A percentile compares a stretch with the other conserved stretches of the same genome.
phyloP scores from a whole-genome alignment of 805 yeast genomes.

The Starmera amethionina region DNA sequence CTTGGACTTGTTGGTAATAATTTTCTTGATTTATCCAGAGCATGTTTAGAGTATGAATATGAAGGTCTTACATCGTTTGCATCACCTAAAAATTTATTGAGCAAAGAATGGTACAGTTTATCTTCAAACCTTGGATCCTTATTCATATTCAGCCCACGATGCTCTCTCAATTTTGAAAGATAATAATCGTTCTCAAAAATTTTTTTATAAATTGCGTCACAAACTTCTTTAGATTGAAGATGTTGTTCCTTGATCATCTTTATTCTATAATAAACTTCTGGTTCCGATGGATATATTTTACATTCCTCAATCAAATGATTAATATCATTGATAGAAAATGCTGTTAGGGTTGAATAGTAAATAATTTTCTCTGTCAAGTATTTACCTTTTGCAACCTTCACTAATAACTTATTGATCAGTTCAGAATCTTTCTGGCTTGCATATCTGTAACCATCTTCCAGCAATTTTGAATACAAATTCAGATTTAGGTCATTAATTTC shows the following conservation, averaged over 20 bases:
- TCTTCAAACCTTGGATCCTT: slow-evolving; percentile 3
- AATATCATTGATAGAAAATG: slow-evolving; percentile 6
- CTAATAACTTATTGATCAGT: slow-evolving; percentile 5
- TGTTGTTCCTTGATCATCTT: slow-evolving; percentile 7
- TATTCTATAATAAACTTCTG: slow-evolving; percentile 7
- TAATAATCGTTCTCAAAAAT: slow-evolving; percentile 8
- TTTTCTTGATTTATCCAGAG: slow-evolving; percentile 14
- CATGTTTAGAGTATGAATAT: slow-evolving; percentile 17
- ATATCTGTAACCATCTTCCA: slow-evolving; percentile 17
- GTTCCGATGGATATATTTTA: slow-evolving; percentile 16
- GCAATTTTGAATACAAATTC: slow-evolving; percentile 11
- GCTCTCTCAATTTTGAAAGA: slow-evolving; percentile 3
- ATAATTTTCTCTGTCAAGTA: slow-evolving; percentile 6
- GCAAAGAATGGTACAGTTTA: slow-evolving; percentile 2
- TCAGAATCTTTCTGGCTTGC: slow-evolving; percentile 15
- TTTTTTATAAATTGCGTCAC: slow-evolving; percentile 8
- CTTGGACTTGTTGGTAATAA: slow-evolving; percentile 1
- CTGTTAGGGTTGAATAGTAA: slow-evolving; percentile 2
- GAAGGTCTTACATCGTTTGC: slow-evolving; percentile 21
- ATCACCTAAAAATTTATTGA: slow-evolving; percentile 20
- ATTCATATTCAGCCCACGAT: slow-evolving; percentile 1
- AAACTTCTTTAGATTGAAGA: slow-evolving; percentile 4
- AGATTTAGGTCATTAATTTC: slow-evolving; percentile 10
- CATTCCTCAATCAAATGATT: slow-evolving; percentile 1
- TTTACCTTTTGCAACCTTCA: slow-evolving; percentile 8